Base-by-base conservation (phyloP, 2,329 filamentous ascomycete species). In the Chaetomiaceae sp. region DNA sequence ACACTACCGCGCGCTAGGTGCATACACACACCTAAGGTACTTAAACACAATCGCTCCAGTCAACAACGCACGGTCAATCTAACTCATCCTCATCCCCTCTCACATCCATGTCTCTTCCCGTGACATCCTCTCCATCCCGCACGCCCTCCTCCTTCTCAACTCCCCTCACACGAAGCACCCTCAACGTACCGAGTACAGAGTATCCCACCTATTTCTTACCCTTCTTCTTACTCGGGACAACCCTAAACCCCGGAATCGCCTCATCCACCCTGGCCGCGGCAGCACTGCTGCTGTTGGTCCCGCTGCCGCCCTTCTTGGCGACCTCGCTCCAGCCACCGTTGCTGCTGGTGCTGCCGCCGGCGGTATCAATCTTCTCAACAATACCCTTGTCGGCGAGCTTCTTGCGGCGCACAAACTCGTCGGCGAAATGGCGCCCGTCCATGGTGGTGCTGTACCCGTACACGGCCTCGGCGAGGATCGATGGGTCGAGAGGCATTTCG, bases 341-440 rank as follows among this genome's bases (percentile, higher is more conserved):
- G 23, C 72, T 65, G 46, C 71, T 71, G 45, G 76, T 74, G 5
- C 65, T 70, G 3, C 45, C 31, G 33, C 33, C 20, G 25, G 73
- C 78, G 51, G 88, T 82, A 64, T 89, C 86, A n/a, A n/a, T n/a
- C 68, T 91, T 88, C 17, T 95, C 78, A 1, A 70, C 59, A 37
- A 96, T 81, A 36, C 94, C 94, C 75, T 91, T 94, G 63, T 97
- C 92, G 0, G 94, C 92, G 1, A 95, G 82, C 77, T 88, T 95
- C 73, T 91, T 92, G 64, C 92, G 91, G 31, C 91, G 88, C 55
- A 97, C 82, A 66, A 94, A 99, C 69, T 99, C 94, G 55, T 95
- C 89, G 0, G 90, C 91, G 66, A 97, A 97, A 65, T 95, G 90
- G 46, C 88, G 87, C 0, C 89, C 91, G 66, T 99, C 91, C 71